phyloP scores from a whole-genome alignment of 805 yeast species.

The Schwanniomyces polymorphus region DNA sequence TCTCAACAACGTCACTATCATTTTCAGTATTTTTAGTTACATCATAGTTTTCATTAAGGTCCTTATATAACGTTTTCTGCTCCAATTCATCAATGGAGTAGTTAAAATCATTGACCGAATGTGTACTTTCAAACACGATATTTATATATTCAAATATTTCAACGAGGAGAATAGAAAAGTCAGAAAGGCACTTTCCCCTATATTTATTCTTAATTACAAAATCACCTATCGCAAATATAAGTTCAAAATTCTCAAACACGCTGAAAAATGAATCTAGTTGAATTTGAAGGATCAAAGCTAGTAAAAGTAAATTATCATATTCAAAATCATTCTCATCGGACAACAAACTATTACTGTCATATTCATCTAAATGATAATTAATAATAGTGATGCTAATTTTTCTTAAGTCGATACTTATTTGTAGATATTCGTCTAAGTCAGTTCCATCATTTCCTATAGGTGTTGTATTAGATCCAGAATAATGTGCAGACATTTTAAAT shows the following conservation, averaged over 20 bases:
- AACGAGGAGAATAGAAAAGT: conserved; percentile 23
- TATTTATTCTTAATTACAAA: conserved; percentile 20
- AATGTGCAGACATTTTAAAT: conserved; percentile 1
- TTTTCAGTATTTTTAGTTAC: conserved; percentile 16
- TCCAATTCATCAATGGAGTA: conserved; percentile 40
- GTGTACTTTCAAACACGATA: conserved; percentile 47
- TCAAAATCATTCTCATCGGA: conserved; percentile 16
- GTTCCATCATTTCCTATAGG: conserved; percentile 9
- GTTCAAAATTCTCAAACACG: conserved; percentile 42
- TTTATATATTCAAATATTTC: conserved; percentile 30
- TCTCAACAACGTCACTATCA: conserved; percentile 4
- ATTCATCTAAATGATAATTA: conserved; percentile 42
- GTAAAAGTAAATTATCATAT: conserved; percentile 32
- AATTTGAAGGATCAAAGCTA: conserved; percentile 37
- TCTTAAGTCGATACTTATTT: conserved; percentile 32
- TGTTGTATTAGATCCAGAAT: conserved; percentile 7
- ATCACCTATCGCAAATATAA: conserved; percentile 42
- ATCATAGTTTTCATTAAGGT: conserved; percentile 38
- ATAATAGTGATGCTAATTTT: conserved; percentile 35
- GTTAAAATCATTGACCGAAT: conserved; percentile 47
- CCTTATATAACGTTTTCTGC: conserved; percentile 43
- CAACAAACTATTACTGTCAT: conserved; percentile 23
- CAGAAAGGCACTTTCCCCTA: conserved; percentile 17
- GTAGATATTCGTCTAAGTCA: conserved; percentile 20
- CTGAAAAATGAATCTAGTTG: conserved; percentile 38